Base-by-base conservation (phyloP, 2,329 filamentous ascomycete species). In the Thelonectria blattea region DNA sequence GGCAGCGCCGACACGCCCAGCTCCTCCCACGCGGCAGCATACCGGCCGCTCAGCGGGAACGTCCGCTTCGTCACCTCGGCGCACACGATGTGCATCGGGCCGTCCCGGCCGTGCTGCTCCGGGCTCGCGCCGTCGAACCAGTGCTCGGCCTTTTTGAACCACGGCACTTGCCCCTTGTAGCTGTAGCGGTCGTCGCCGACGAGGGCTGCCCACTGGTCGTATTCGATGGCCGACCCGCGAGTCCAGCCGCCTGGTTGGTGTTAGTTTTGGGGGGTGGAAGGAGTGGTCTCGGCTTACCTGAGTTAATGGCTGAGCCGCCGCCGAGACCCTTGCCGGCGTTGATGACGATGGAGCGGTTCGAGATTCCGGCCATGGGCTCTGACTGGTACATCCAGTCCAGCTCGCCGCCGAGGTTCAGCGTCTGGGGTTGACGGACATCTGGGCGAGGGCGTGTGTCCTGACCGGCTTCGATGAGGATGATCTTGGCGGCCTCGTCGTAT, bases 151-250 rank as follows among this genome's bases (percentile, higher is more conserved):
- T 78, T 80, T 39, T 71, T 71, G 56, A 82, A 76, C 69, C 80
- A 85, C 2, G 79, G 79, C 15, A 80, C 72, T 30, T 84, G 74
- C 10, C 75, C 75, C 4, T 80, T 69, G 56, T 80, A 82, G 60
- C 75, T 76, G 75, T 82, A 86, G 2, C 73, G 69, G 1, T 75
- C 49, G 54, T 84, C 80, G 0, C 46, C 49, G 37, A 73, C 64
- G 15, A 68, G 20, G 14, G 67, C 39, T 17, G 69, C 55, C 82
- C 81, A 84, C 46, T 75, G 72, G 20, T 83, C 75, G 15, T 79
- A 84, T 63, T 83, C 81, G 6, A 70, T 66, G 2, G 72, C 69
- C 32, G 76, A 73, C 2, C 80, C 81, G 30, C 81, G 79, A 22
- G 77, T 77, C 73, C 80, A 81, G 5, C 71, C 72, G 6, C 75